Percentiles rank a stretch among this genome's conserved stretches.
Evolutionary conservation across 73 alveolate species (phyloP).

Genomic region (Breviolum minutum): DNA sequence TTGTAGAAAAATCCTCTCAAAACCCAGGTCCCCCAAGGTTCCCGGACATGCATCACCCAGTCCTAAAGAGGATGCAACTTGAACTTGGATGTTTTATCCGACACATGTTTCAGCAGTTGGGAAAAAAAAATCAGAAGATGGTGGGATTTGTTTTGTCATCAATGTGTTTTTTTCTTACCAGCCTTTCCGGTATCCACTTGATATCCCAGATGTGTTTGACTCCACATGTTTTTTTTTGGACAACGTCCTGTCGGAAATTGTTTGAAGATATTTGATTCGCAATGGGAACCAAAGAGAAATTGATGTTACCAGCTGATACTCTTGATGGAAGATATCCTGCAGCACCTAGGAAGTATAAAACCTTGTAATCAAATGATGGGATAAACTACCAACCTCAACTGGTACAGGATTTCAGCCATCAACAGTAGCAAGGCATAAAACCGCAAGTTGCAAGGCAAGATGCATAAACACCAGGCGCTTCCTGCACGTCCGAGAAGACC

Average conservation of each 20-base stretch:
- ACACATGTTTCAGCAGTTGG: not conserved
- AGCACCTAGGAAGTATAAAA: too few relatives aligned
- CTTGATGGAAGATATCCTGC: not conserved
- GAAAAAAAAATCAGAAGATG: not conserved
- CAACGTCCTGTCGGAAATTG: too few relatives aligned
- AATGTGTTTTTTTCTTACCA: not conserved
- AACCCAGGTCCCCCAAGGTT: not conserved
- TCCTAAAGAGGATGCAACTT: not conserved
- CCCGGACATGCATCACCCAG: conserved; percentile 47
- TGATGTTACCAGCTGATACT: not conserved
- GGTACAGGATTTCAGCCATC: too few relatives aligned
- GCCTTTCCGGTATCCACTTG: not conserved
- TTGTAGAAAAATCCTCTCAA: not conserved
- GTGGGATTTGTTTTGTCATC: not conserved
- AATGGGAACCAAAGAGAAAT: too few relatives aligned
- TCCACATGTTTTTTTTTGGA: too few relatives aligned
- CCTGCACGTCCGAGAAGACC: not conserved
- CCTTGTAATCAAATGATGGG: too few relatives aligned
- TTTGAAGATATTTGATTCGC: too few relatives aligned
- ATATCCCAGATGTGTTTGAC: not conserved
- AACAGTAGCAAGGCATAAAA: too few relatives aligned
- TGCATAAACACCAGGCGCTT: conserved; percentile 23
- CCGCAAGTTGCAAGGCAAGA: not conserved
- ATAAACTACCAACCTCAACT: too few relatives aligned
- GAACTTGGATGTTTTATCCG: not conserved